phyloP scores from a whole-genome alignment of 805 yeast genomes.

The Myxozyma nipponensis region DNA sequence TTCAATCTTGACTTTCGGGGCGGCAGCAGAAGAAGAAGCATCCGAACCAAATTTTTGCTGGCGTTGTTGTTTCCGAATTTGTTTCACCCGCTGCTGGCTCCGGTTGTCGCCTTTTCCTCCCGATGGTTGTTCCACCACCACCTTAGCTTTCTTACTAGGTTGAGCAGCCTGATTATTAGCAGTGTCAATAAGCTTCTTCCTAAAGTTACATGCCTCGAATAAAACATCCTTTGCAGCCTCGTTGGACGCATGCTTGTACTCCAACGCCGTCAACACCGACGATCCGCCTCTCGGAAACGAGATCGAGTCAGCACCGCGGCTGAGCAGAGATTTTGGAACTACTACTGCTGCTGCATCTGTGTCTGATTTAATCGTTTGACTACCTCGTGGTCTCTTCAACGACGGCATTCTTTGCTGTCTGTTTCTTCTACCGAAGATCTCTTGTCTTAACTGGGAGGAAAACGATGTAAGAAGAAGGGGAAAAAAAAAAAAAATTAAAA shows the following conservation, averaged over 20 bases:
- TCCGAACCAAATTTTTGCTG: conserved; percentile 2
- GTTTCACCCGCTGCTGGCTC: neutral
- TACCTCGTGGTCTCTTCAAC: conserved; percentile 7
- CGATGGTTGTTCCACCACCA: neutral
- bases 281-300: conserved; percentile 92
- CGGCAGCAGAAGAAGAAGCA: neutral
- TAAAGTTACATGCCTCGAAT: conserved; percentile 42
- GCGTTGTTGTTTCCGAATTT: conserved; percentile 18
- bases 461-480: too few species aligned
- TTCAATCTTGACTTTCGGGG: conserved; percentile 39
- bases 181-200: neutral
- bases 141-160: conserved; percentile 16
- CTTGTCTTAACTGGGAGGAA: too few species aligned
- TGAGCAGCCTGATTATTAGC: conserved; percentile 12
- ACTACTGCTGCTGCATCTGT: neutral
- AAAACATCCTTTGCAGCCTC: conserved; percentile 88
- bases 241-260: conserved; percentile 85
- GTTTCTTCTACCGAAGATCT: too few species aligned
- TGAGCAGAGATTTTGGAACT: neutral
- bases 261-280: conserved; percentile 74
- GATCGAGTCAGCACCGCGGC: neutral
- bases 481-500: too few species aligned
- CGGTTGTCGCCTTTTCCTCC: conserved; percentile 4
- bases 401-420: conserved; percentile 5
- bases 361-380: neutral